Evolutionary conservation across 2,329 filamentous ascomycete species (phyloP), one percentile per base, ranked within the genome.

Genomic region (Diatrype stigma): DNA sequence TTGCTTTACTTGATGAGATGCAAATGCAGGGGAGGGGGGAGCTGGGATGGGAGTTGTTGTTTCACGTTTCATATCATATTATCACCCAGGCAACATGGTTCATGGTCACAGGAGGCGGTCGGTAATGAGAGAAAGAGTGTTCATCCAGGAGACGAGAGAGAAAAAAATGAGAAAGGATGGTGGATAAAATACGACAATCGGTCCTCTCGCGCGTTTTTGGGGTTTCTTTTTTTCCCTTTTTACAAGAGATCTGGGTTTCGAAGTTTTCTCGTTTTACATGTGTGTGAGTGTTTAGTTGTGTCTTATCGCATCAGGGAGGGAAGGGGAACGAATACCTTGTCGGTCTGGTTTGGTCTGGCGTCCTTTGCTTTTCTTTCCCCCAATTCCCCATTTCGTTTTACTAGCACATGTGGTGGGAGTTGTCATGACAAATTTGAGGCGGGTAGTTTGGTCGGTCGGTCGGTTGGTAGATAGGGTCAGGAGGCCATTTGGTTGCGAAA

Each of bases 231-330:
- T 30, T 30, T 10, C 26, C 26, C 10, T 10, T 10, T 30, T 30
- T 10, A 10, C 26, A 30, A 10, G 26, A 10, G 26, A 5, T 30
- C 26, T 5, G 5, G 26, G 26, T 5, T 30, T 30, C 26, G 6
- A 30, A 30, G 6, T 30, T 30, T 10, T 30, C 26, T 10, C 10
- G 26, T 30, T 30, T 30, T 30, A 30, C 26, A 30, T 30, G 26
- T 30, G 26, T 30, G 26, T 30, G 10, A 5, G 26, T 30, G 26
- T 30, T 5, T 30, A 10, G 5, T 5, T 30, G 26, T 30, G 26
- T 30, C 26, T 30, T 60, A 53, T 53, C 51, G 47, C 37, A 40
- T 40, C 19, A 10, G 17, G 17, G 10, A 19, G 17, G 37, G 37
- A 40, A 17, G 37, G 37, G 10, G 12, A 40, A 11, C 17, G 16